These are phyloP conservation scores for Termitomyces sp. DNA, from an alignment of 768 basidiomycete species.

Conservation along the genomic window DNA sequence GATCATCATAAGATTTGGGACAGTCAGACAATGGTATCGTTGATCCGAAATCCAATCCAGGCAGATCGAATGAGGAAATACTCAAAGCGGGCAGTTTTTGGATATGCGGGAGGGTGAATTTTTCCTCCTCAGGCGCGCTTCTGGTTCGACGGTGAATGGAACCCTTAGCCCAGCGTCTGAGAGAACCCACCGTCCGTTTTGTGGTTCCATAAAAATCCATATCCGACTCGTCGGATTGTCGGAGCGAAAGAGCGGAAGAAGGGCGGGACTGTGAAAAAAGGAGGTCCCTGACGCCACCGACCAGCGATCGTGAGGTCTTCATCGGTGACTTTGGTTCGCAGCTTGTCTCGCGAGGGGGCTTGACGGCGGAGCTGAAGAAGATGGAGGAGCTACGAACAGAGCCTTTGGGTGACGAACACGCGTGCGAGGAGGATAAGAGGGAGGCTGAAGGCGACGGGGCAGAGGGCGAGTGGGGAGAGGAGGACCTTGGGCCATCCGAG, in stretches of 20 bases:
- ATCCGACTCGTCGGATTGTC: conserved; percentile 6
- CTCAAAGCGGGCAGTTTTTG: conserved; percentile 12
- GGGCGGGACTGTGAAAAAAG: conserved; percentile 41
- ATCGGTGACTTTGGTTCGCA: conserved; percentile 15
- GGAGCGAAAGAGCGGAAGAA: conserved; percentile 28
- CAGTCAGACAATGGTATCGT: conserved; percentile 10
- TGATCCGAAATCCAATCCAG: conserved; percentile 19
- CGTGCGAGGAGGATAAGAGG: conserved; percentile 19
- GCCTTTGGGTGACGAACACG: conserved; percentile 10
- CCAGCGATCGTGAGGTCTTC: conserved; percentile 41
- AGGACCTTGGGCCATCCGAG: conserved; percentile 14
- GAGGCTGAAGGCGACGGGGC: conserved; percentile 34
- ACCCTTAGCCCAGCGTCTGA: conserved; percentile 45
- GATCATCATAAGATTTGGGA: conserved; percentile 7
- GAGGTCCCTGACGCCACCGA: conserved; percentile 58
- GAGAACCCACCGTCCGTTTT: conserved; percentile 24
- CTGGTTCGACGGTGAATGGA: conserved; percentile 45
- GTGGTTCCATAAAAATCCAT: conserved; percentile 10
- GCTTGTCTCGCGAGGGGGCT: conserved; percentile 7
- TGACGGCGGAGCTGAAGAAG: conserved; percentile 9
- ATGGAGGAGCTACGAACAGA: conserved; percentile 10
- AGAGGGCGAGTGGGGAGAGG: conserved; percentile 10
- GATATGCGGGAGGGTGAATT: conserved; percentile 10
- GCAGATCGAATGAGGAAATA: conserved; percentile 15
- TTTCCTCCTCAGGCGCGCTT: conserved; percentile 38